These are phyloP conservation scores for Centella asiatica DNA, from an alignment of 129 eudicot genomes.

Conservation along the genomic window DNA sequence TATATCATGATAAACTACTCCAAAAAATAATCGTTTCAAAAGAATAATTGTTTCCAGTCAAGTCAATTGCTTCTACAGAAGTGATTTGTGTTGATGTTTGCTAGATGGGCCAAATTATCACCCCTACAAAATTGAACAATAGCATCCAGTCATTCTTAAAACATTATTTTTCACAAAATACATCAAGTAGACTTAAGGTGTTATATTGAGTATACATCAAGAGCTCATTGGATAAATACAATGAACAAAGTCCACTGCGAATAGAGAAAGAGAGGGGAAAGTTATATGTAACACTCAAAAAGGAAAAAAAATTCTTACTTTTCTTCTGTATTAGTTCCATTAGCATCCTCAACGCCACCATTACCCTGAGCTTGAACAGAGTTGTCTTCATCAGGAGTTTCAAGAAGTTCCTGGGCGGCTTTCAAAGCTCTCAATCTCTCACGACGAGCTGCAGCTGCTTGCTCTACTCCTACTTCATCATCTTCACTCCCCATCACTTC, in stretches of 20 bases:
- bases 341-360: constrained; percentile 19
- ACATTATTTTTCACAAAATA: not conserved
- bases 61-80: not conserved
- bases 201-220: no score
- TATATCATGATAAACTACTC: no score
- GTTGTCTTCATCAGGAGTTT: constrained; percentile 39
- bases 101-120: no score
- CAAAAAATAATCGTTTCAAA: no score
- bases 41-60: not conserved
- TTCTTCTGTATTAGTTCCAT: constrained; percentile 26
- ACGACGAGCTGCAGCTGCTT: constrained; percentile 68
- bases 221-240: not conserved
- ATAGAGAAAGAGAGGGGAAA: no score
- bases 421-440: constrained; percentile 70
- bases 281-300: not conserved
- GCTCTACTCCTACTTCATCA: constrained; percentile 50
- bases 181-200: not conserved
- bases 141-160: not conserved
- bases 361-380: constrained; percentile 14
- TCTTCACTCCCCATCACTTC: constrained; percentile 38
- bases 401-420: constrained; percentile 64
- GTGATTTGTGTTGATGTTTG: no score
- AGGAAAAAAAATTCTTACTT: constrained; percentile 21
- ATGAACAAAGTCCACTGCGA: not conserved
- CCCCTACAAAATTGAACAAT: not conserved